Evolutionary conservation across 495 filamentous ascomycete species (phyloP), one percentile per base, ranked within the genome.

Genomic region (Talaromyces stipitatus): DNA sequence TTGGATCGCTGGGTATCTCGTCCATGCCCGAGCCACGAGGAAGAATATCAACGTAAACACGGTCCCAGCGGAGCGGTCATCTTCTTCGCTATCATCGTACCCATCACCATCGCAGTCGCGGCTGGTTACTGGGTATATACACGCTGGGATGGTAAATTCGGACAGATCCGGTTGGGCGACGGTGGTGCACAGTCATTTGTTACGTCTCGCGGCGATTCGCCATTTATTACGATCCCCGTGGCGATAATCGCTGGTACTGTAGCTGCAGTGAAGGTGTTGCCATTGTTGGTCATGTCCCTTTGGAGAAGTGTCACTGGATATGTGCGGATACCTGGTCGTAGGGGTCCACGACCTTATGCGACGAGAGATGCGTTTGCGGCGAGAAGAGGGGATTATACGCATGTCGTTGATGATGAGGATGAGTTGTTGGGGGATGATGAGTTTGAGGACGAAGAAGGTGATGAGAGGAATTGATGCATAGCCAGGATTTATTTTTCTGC

Each of bases 361-460:
- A 91, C 85, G 24, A 77, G 95, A 62, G 86, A 85, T 56, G 88
- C 86, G 23, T 97, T 97, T 71, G 86, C 89, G 22, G 84, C 90
- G 53, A 87, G 88, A 8, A 78, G 88, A 51, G 84, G 89, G 6
- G 90, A 96, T 66, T 98, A 97, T 69, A 82, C 84, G 12, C 78
- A 87, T 67, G 89, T 95, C 43, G 90, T 91, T 66, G 85, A 90
- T 58, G 94, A 98, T 68, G 94, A 96, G 71, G 92, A 92, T 56
- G 91, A 96, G 72, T 71, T 97, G 64, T 75, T 97, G 23, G 92
- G 92, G 1, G 89, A 90, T 58, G 94, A 95, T 56, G 92, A 91
- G 18, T 46, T 56, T 58, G 92, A 92, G 2, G 88, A 89, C 57
- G 94, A 95, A 51, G 95, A 94, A 58, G 94, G 95, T 48, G 94